A percentile compares a stretch with the other conserved stretches of the same genome.
Evolutionary conservation across 140 eudicot species (phyloP).

Genomic region (Stevia rebaudiana): DNA sequence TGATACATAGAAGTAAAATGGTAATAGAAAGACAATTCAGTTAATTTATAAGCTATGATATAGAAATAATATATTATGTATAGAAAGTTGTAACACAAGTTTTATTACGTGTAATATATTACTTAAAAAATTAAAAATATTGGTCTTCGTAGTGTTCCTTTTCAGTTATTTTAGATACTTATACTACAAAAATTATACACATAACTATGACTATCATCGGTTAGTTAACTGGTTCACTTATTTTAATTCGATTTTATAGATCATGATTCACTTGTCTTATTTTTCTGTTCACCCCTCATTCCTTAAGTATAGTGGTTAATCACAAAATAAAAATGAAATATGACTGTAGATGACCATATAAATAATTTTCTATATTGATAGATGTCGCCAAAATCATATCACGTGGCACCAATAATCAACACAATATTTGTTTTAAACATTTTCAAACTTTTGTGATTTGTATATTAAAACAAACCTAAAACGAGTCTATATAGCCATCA

Average conservation of each 20-base stretch:
- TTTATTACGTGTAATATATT: no score
- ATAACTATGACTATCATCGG: no score
- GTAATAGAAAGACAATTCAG: no score
- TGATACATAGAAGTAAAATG: no score
- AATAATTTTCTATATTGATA: slow-evolving; percentile 9
- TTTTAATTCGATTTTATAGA: no score
- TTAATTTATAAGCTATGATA: no score
- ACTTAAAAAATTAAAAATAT: no score
- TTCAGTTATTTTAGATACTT: neutral
- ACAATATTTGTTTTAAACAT: neutral
- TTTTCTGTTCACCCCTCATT: neutral
- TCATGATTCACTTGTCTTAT: neutral
- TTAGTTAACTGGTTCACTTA: no score
- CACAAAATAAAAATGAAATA: slow-evolving; percentile 4
- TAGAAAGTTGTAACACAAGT: no score
- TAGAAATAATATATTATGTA: no score
- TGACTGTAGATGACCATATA: neutral
- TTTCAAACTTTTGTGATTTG: neutral
- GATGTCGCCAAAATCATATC: neutral
- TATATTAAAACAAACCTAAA: neutral
- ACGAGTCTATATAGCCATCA: slow-evolving; percentile 41
- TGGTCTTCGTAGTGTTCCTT: no score
- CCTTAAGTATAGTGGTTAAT: neutral
- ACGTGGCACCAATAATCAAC: neutral
- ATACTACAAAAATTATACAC: no score